Evolutionary conservation across 768 basidiomycete species (phyloP), one percentile per base, ranked within the genome.

Genomic region (Mycena vulgaris): DNA sequence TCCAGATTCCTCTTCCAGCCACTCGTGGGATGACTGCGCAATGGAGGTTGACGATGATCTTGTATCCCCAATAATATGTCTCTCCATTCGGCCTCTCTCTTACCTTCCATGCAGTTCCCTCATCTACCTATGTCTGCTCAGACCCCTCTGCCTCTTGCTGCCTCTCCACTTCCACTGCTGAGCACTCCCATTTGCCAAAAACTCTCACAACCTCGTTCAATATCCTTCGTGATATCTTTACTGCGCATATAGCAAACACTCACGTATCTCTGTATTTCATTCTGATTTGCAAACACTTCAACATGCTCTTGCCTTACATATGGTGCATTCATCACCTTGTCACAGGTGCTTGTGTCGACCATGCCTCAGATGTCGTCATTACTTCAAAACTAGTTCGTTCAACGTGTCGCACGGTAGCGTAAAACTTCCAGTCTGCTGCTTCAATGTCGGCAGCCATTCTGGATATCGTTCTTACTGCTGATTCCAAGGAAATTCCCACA

Each of bases 181-280:
- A 30, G 16, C 57, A 58, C 27, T 5, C 23, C 21, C 57, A 58
- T 58, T 23, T 21, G 16, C 28, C 35, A 14, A 58, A 58, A 19
- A 37, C 57, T 6, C 27, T 6, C 35, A 40, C 35, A 23, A 27
- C 23, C 5, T 39, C 35, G 35, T 25, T n/a, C 35, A 39, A 57
- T 57, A 57, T 57, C 56, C 56, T 57, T 40, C 37, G 56, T 21
- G 56, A 57, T 57, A 40, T 57, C 37, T 57, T 57, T 57, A 53
- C 56, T 25, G 56, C 28, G 16, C 35, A 39, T 30, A 40, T 35
- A 5, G 25, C 56, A 58, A 35, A 25, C 56, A 42, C 25, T 39
- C 56, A 21, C 39, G 37, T 39, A 58, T 42, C n/a, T 59, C 39
- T 42, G 40, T 59, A 42, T 59, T 59, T 23, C 57, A 59, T 45